phyloP scores from a whole-genome alignment of 2,329 filamentous ascomycete species.

The Drechslerella coelobrocha region DNA sequence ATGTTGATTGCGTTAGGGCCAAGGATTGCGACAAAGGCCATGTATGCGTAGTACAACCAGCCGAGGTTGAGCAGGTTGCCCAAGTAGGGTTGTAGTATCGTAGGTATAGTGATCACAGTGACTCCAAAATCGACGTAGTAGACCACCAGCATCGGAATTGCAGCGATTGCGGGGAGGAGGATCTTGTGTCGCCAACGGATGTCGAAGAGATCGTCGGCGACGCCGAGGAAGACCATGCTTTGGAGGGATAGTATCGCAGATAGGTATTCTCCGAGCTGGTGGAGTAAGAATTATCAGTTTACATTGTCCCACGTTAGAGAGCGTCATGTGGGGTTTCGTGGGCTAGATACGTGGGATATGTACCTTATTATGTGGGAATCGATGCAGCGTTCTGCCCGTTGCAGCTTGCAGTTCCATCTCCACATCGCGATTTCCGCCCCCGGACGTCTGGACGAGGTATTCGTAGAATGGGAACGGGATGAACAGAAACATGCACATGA shows the following conservation, averaged over 20 bases:
- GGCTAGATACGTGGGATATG: slow-evolving; percentile 3
- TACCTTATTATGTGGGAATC: slow-evolving; percentile 94
- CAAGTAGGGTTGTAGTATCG: slow-evolving; percentile 81
- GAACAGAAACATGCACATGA: slow-evolving; percentile 86
- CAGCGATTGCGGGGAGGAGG: slow-evolving; percentile 92
- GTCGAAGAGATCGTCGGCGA: slow-evolving; percentile 96
- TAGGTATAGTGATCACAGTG: slow-evolving; percentile 89
- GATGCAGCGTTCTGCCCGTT: slow-evolving; percentile 82
- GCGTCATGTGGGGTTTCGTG: not conserved
- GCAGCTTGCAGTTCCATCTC: slow-evolving; percentile 77
- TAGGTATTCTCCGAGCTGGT: slow-evolving; percentile 87
- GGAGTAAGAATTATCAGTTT: slow-evolving; percentile 6
- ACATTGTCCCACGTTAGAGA: not conserved
- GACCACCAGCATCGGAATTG: slow-evolving; percentile 90
- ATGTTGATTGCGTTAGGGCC: slow-evolving; percentile 99
- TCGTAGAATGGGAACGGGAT: slow-evolving; percentile 98
- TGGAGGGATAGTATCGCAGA: slow-evolving; percentile 93
- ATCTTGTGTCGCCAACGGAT: slow-evolving; percentile 99
- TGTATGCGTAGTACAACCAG: slow-evolving; percentile 84
- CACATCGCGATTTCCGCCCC: slow-evolving; percentile 88
- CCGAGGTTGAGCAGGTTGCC: slow-evolving; percentile 77
- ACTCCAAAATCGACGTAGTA: slow-evolving; percentile 99
- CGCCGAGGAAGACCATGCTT: slow-evolving; percentile 85
- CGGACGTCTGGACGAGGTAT: slow-evolving; percentile 93
- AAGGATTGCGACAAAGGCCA: slow-evolving; percentile 95